Conservation (phyloP, 2,329 filamentous ascomycete species). For the Trichophyton benhamiae region DNA sequence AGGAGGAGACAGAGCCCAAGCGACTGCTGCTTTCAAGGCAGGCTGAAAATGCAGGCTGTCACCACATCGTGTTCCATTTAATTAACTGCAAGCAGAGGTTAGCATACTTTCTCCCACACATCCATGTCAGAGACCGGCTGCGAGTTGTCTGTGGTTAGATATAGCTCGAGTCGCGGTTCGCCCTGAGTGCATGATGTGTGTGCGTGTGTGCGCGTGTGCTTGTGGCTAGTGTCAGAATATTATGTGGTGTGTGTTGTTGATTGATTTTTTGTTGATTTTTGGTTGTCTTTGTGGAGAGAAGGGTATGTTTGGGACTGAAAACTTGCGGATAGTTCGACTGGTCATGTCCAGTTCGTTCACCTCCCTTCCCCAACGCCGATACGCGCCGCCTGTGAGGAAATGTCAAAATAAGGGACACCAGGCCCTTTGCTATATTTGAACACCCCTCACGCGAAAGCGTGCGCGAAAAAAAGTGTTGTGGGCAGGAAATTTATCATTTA, state of each 20-base stretch:
- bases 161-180: background rate
- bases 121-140: background rate
- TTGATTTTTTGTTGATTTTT: background rate
- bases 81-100: conserved; percentile 2
- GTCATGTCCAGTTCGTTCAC: background rate
- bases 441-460: background rate
- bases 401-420: background rate
- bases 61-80: background rate
- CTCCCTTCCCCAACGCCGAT: background rate
- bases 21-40: background rate
- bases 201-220: background rate
- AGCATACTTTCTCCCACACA: conserved; percentile 3
- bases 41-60: background rate
- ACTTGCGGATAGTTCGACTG: background rate
- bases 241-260: background rate
- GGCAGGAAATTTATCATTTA: conserved; percentile 11
- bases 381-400: no score
- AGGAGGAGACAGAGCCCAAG: background rate
- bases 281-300: background rate
- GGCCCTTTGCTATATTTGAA: background rate
- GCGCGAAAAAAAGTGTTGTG: background rate
- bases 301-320: background rate
- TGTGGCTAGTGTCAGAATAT: background rate
- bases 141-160: background rate
- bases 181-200: background rate